These are phyloP conservation scores for Tolypocladium album DNA, from an alignment of 2,329 filamentous ascomycete genomes.

Conservation along the genomic window DNA sequence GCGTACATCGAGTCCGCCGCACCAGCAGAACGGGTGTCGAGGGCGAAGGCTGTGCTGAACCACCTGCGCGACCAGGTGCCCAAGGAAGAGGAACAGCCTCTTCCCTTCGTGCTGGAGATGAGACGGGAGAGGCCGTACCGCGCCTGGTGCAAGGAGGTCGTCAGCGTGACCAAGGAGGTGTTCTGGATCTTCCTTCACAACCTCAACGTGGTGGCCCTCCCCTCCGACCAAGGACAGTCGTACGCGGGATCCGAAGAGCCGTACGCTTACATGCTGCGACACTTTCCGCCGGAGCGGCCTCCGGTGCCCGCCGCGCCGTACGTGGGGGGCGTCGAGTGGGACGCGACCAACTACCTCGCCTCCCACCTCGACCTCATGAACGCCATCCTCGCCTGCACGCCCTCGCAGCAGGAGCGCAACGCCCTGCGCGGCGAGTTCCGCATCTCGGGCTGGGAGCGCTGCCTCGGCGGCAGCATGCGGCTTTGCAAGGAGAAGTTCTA, in stretches of 20 bases:
- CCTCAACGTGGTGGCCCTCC: constrained; percentile 71
- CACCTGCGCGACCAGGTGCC: constrained; percentile 74
- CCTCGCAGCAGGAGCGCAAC: constrained; percentile 61
- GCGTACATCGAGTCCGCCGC: constrained; percentile 69
- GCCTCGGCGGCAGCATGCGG: constrained; percentile 72
- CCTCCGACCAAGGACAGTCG: constrained; percentile 21
- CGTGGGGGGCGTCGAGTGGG: constrained; percentile 96
- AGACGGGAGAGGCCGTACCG: constrained; percentile 78
- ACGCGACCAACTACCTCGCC: constrained; percentile 92
- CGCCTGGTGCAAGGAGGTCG: constrained; percentile 87
- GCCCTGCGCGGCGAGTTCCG: constrained; percentile 64
- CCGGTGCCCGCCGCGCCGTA: constrained; percentile 92
- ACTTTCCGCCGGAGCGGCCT: constrained; percentile 78
- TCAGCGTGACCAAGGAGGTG: constrained; percentile 90
- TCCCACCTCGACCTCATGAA: constrained; percentile 90
- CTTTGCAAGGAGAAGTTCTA: constrained; percentile 99
- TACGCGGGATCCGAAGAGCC: constrained; percentile 19
- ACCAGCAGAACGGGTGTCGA: constrained; percentile 48
- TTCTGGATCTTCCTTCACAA: constrained; percentile 99
- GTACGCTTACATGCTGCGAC: constrained; percentile 52
- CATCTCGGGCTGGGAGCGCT: constrained; percentile 83
- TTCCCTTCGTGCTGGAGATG: constrained; percentile 86
- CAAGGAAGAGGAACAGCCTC: constrained; percentile 62
- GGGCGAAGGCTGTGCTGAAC: constrained; percentile 62
- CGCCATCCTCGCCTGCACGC: constrained; percentile 73